A percentile compares a stretch with the other conserved stretches of the same genome.
phyloP scores from a whole-genome alignment of 192 early-diverging fungal genomes.

The Pilobolus umbonatus region DNA sequence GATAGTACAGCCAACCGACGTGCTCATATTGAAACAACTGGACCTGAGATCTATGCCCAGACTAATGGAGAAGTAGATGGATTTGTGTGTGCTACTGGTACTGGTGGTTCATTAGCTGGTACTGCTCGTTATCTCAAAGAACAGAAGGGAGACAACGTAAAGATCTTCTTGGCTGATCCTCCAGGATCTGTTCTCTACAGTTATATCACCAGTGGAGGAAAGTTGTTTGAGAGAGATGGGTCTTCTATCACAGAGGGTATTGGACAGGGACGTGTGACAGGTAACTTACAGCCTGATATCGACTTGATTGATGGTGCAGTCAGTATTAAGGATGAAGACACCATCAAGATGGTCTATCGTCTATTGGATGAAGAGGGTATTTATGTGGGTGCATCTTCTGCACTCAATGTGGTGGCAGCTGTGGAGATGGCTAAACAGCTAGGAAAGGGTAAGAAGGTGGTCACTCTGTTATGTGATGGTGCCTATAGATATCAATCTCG shows the following conservation, averaged over 20 bases:
- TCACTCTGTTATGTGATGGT: conserved; percentile 87
- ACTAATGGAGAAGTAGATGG: conserved; percentile 77
- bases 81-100: conserved; percentile 91
- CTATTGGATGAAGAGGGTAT: conserved; percentile 92
- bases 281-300: conserved; percentile 79
- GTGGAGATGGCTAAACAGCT: conserved; percentile 83
- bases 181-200: conserved; percentile 90
- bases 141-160: conserved; percentile 57
- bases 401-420: conserved; percentile 91
- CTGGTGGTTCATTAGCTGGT: conserved; percentile 89
- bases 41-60: conserved; percentile 92
- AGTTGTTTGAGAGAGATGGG: conserved; percentile 65
- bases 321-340: conserved; percentile 72
- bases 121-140: conserved; percentile 80
- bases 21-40: conserved; percentile 93
- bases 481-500: conserved; percentile 83
- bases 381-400: conserved; percentile 87
- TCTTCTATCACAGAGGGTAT: conserved; percentile 91
- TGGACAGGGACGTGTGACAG: conserved; percentile 91
- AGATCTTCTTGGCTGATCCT: conserved; percentile 85
- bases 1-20: conserved; percentile 89
- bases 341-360: conserved; percentile 83
- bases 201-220: conserved; percentile 68
- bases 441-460: conserved; percentile 75
- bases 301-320: conserved; percentile 81